phyloP scores from a whole-genome alignment of 148 eudicot genomes.

The Vaccinium darrowii region DNA sequence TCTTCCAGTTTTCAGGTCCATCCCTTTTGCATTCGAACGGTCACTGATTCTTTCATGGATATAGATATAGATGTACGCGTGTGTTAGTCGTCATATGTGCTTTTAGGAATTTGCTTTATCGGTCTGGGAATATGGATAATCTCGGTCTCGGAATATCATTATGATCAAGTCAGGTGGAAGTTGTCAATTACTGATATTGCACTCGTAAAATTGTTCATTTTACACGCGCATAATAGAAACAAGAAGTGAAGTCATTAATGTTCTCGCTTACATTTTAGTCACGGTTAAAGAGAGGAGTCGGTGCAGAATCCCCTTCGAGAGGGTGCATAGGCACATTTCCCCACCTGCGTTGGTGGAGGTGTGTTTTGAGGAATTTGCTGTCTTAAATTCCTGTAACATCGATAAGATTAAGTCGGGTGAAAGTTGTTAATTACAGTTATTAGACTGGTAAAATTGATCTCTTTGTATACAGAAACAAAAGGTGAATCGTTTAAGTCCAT shows the following conservation, averaged over 20 bases:
- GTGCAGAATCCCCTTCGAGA: not conserved
- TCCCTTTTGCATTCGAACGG: not conserved
- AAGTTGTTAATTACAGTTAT: not conserved
- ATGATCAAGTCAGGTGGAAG: not conserved
- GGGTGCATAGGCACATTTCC: not conserved
- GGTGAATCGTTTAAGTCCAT: not conserved
- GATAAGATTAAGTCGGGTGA: not conserved
- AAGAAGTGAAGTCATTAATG: not conserved
- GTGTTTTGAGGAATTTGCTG: not conserved
- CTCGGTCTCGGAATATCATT: not conserved
- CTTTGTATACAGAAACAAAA: not conserved
- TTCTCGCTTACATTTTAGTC: not conserved
- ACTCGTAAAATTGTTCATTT: not conserved
- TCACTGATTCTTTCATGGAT: not conserved
- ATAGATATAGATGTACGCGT: not conserved
- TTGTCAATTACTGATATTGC: not conserved
- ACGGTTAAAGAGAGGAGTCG: not conserved
- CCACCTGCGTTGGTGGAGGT: not conserved
- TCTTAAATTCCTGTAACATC: not conserved
- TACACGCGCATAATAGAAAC: not conserved
- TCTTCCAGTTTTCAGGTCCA: conserved; percentile 75
- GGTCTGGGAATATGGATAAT: not conserved
- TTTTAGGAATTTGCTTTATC: not conserved
- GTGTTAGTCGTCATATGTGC: not conserved
- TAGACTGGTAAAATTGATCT: not conserved